Conservation (phyloP, 176 grass and related monocot species). For the Rhynchospora breviuscula region DNA sequence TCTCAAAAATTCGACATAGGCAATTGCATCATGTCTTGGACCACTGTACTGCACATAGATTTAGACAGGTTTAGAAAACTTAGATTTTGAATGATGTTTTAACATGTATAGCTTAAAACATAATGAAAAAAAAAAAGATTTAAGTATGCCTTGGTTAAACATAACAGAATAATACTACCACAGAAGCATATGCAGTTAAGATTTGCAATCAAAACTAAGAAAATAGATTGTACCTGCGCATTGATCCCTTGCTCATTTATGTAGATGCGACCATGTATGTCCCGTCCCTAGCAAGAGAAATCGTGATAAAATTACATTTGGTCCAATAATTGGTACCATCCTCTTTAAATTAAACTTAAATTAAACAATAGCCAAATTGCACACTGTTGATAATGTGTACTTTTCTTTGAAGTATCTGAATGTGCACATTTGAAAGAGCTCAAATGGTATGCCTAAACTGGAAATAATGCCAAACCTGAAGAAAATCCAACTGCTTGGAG, state of each 20-base stretch:
- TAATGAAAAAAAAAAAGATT: neutral
- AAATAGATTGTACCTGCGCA: conserved; percentile 55
- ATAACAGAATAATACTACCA: neutral
- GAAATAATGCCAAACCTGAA: conserved; percentile 49
- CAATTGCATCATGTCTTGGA: conserved; percentile 56
- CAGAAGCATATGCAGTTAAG: neutral
- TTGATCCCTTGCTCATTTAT: conserved; percentile 93
- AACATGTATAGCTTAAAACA: conserved; percentile 7
- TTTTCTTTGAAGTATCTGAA: too few species aligned
- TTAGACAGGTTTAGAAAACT: conserved; percentile 27
- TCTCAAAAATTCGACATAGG: conserved; percentile 71
- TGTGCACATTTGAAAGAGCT: too few species aligned
- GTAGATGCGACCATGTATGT: conserved; percentile 89
- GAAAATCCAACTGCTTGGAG: conserved; percentile 53
- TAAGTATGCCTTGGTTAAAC: neutral
- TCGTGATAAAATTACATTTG: neutral
- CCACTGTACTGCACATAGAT: conserved; percentile 76
- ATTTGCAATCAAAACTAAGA: neutral
- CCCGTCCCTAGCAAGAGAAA: conserved; percentile 40
- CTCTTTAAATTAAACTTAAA: neutral
- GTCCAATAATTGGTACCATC: neutral
- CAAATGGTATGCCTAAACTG: neutral
- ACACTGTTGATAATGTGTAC: too few species aligned
- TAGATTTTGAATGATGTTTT: neutral
- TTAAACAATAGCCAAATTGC: neutral